Percentiles rank a stretch among this genome's conserved stretches.
These are phyloP conservation scores for Solanum etuberosum DNA, from an alignment of 257 asterid genomes.

Conservation along the genomic window DNA sequence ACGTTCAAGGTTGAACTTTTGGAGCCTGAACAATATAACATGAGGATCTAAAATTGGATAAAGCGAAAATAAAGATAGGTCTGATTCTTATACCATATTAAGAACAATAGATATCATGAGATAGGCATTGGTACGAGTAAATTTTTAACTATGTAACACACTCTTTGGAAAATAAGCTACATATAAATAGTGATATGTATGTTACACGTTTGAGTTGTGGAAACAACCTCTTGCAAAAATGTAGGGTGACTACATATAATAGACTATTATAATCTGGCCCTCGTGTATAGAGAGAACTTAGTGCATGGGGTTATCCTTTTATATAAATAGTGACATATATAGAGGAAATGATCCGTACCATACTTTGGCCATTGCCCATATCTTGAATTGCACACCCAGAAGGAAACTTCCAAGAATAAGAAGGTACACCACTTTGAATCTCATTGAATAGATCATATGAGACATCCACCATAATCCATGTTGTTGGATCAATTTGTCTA, in stretches of 20 bases:
- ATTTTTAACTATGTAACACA: neutral
- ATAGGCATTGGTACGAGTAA: neutral
- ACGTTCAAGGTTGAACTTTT: neutral
- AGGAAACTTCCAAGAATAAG: constrained; percentile 52
- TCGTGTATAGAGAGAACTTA: neutral
- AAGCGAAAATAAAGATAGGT: neutral
- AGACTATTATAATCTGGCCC: neutral
- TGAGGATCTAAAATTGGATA: neutral
- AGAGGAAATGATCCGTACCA: constrained; percentile 14
- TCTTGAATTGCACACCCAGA: constrained; percentile 70
- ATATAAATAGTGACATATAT: neutral
- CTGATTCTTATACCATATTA: neutral
- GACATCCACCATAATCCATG: constrained; percentile 55
- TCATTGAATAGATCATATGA: constrained; percentile 39
- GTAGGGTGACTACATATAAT: neutral
- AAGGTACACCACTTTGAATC: constrained; percentile 23
- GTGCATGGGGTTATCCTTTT: neutral
- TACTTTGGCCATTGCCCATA: constrained; percentile 42
- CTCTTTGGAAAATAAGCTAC: neutral
- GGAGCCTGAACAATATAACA: neutral
- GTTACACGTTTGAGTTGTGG: rapidly evolving
- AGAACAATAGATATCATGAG: neutral
- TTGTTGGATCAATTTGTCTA: constrained; percentile 30
- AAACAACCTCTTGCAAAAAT: neutral
- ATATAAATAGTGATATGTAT: neutral